Conservation (phyloP, 139 green algal species). For the Chlorella sorokiniana region DNA sequence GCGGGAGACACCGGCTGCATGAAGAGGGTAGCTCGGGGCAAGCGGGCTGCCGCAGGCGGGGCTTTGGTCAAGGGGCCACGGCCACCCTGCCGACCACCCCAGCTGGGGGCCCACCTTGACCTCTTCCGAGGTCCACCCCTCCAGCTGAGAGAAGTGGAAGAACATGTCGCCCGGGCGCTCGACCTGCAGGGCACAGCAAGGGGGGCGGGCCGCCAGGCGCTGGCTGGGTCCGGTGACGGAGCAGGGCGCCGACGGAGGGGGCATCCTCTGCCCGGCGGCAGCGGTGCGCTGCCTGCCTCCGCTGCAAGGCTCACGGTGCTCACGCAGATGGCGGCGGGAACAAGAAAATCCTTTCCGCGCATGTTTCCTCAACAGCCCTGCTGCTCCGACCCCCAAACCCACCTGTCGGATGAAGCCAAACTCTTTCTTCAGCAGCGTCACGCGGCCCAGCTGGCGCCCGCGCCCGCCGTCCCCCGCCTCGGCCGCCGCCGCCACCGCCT, state of each 20-base stretch:
- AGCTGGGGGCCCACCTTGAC: slow-evolving; percentile 28
- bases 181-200: slow-evolving; percentile 22
- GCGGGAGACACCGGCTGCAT: too few relatives aligned
- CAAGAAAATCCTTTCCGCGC: too few relatives aligned
- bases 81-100: too few relatives aligned
- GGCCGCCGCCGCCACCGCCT: slow-evolving; percentile 4
- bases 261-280: too few relatives aligned
- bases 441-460: slow-evolving; percentile 39
- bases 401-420: slow-evolving; percentile 61
- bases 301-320: too few relatives aligned
- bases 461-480: background rate
- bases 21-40: too few relatives aligned
- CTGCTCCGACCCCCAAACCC: background rate
- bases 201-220: background rate
- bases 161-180: slow-evolving; percentile 55
- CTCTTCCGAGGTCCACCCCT: background rate
- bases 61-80: too few relatives aligned
- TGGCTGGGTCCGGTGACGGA: background rate
- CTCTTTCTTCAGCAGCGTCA: slow-evolving; percentile 48
- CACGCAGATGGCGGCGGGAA: too few relatives aligned
- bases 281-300: too few relatives aligned
- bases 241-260: too few relatives aligned
- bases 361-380: too few relatives aligned
- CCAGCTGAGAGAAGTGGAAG: slow-evolving; percentile 55
- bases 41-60: too few relatives aligned